Evolutionary conservation across 768 basidiomycete genomes (phyloP).

Genomic region (Lentinula lateritia): DNA sequence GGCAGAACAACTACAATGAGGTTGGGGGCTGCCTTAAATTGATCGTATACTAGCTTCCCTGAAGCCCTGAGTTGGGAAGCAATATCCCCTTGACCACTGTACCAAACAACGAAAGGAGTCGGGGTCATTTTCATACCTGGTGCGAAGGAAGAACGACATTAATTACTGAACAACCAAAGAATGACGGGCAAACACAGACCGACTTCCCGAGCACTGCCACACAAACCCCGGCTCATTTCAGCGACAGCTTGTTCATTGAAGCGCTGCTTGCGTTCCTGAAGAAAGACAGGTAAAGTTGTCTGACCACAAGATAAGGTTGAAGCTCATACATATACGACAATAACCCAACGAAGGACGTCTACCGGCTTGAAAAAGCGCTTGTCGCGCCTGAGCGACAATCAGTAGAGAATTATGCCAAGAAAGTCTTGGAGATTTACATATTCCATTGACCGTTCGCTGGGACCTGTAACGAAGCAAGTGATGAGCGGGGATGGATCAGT

Average conservation of each 20-base stretch:
- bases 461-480: slow-evolving; percentile 24
- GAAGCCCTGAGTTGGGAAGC: slow-evolving; percentile 45
- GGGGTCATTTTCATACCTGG: slow-evolving; percentile 56
- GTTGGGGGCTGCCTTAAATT: slow-evolving; percentile 37
- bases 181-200: background rate
- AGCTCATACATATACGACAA: background rate
- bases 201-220: slow-evolving; percentile 28
- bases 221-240: slow-evolving; percentile 55
- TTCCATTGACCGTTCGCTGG: slow-evolving; percentile 76
- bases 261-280: slow-evolving; percentile 30
- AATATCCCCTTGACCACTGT: slow-evolving; percentile 54
- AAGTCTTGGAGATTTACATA: slow-evolving; percentile 39
- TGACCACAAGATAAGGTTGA: background rate
- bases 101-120: slow-evolving; percentile 39
- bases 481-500: background rate
- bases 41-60: slow-evolving; percentile 41
- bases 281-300: background rate
- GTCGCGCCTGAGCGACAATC: slow-evolving; percentile 48
- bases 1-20: slow-evolving; percentile 69
- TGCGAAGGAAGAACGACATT: background rate
- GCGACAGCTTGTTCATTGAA: slow-evolving; percentile 44
- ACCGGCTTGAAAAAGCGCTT: slow-evolving; percentile 61
- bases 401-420: slow-evolving; percentile 1
- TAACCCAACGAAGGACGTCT: slow-evolving; percentile 49
- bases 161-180: background rate